phyloP scores from a whole-genome alignment of 805 yeast genomes.

The Kuraishia floccosa region DNA sequence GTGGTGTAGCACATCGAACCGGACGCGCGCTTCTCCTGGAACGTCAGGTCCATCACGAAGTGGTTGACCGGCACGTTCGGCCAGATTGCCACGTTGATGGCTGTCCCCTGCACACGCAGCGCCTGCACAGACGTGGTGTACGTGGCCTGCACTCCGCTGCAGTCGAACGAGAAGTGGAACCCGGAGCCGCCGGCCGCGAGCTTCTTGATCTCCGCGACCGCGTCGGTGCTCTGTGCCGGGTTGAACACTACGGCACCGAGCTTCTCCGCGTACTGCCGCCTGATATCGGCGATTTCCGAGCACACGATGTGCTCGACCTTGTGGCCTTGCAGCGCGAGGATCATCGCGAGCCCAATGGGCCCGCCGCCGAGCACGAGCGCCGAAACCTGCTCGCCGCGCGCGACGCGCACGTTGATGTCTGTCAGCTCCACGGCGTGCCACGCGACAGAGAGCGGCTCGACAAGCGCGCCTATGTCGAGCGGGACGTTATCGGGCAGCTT shows the following conservation, averaged over 20 bases:
- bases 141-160: conserved; percentile 45
- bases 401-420: conserved; percentile 33
- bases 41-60: conserved; percentile 44
- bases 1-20: conserved; percentile 55
- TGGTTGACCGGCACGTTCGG: conserved; percentile 35
- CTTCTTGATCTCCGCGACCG: conserved; percentile 23
- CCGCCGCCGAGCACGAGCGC: conserved; percentile 43
- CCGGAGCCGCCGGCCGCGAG: conserved; percentile 31
- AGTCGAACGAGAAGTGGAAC: conserved; percentile 37
- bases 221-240: conserved; percentile 29
- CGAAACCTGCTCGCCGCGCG: too few relatives aligned
- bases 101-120: conserved; percentile 39
- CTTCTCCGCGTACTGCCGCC: conserved; percentile 45
- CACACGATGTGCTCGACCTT: conserved; percentile 40
- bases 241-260: conserved; percentile 39
- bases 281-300: conserved; percentile 47
- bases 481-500: conserved; percentile 29
- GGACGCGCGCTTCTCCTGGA: conserved; percentile 40
- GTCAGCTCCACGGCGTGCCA: conserved; percentile 39
- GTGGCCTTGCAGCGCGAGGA: conserved; percentile 38
- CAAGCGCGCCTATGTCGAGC: conserved; percentile 41
- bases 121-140: conserved; percentile 38
- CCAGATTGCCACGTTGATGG: conserved; percentile 62
- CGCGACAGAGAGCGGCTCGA: conserved; percentile 45
- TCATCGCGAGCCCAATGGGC: conserved; percentile 43